A percentile compares a stretch with the other conserved stretches of the same genome.
These are phyloP conservation scores for Kalmanozyma brasiliensis DNA, from an alignment of 1,284 basidiomycete genomes.

Conservation along the genomic window DNA sequence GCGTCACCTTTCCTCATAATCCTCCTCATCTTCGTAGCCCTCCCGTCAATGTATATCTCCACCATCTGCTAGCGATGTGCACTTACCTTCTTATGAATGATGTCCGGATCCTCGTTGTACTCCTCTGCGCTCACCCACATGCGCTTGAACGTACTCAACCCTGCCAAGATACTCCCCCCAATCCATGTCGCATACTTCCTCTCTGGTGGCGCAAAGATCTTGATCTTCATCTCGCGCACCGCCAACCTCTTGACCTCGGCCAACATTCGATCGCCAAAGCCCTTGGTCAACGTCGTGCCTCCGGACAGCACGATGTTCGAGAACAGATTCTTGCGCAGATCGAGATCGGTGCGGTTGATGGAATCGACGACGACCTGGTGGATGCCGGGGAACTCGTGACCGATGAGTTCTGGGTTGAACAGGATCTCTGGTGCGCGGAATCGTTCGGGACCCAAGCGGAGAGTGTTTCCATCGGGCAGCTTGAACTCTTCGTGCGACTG, in stretches of 20 bases:
- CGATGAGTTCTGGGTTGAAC: conserved; percentile 96
- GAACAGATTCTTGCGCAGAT: conserved; percentile 93
- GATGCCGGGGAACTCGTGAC: conserved; percentile 94
- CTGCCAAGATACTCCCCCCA: conserved; percentile 83
- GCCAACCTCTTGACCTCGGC: conserved; percentile 96
- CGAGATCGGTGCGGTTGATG: conserved; percentile 74
- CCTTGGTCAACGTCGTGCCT: conserved; percentile 79
- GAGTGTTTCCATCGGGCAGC: conserved; percentile 92
- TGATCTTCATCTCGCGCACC: conserved; percentile 97
- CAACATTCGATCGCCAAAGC: conserved; percentile 91
- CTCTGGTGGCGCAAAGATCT: conserved; percentile 99
- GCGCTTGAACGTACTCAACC: conserved; percentile 95
- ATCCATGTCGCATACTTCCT: conserved; percentile 99
- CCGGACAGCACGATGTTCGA: conserved; percentile 97
- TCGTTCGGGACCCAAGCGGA: conserved; percentile 93
- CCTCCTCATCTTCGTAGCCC: too few species aligned
- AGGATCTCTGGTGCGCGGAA: conserved; percentile 97
- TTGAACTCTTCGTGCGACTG: conserved; percentile 81
- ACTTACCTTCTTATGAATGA: conserved; percentile 80
- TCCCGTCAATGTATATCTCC: neutral
- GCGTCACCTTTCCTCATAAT: neutral
- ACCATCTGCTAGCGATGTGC: too few species aligned
- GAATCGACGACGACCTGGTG: conserved; percentile 79
- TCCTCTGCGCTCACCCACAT: conserved; percentile 90
- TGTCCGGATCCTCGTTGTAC: conserved; percentile 98